Evolutionary conservation across 441 rosid genomes (phyloP).

Genomic region (Erodium texanum): DNA sequence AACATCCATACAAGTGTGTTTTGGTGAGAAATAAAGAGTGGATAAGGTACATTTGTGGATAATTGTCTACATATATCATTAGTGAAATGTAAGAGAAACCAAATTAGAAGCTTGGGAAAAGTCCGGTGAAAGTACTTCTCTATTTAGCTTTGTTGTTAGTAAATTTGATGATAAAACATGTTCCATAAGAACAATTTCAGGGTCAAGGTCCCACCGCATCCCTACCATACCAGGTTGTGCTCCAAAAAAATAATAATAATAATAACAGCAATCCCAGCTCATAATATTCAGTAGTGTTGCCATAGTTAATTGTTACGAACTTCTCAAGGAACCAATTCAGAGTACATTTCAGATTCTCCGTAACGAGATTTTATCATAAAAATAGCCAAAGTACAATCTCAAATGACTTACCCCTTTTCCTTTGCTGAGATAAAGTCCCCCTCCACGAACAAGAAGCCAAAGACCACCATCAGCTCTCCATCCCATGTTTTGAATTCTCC

Average conservation of each 20-base stretch:
- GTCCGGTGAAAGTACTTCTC: neutral
- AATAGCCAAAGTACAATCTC: neutral
- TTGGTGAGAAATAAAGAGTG: constrained; percentile 8
- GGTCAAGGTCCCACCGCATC: too few species aligned
- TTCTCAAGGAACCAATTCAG: neutral
- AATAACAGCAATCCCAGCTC: neutral
- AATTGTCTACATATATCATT: neutral
- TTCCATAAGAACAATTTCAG: neutral
- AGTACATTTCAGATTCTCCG: neutral
- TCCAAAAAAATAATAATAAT: too few species aligned
- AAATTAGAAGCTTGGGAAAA: neutral
- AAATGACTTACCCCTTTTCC: constrained; percentile 68
- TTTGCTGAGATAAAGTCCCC: constrained; percentile 91
- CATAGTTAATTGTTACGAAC: neutral
- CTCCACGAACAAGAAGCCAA: constrained; percentile 98
- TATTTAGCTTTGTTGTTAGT: neutral
- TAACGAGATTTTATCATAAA: neutral
- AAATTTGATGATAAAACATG: neutral
- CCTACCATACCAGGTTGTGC: too few species aligned
- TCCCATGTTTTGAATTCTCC: constrained; percentile 97
- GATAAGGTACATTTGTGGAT: neutral
- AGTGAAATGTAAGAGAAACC: neutral
- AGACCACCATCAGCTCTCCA: constrained; percentile 98
- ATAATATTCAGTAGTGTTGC: neutral
- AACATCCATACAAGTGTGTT: constrained; percentile 12